phyloP scores from a whole-genome alignment of 2,329 filamentous ascomycete species.

The Fusarium fracticaudum region DNA sequence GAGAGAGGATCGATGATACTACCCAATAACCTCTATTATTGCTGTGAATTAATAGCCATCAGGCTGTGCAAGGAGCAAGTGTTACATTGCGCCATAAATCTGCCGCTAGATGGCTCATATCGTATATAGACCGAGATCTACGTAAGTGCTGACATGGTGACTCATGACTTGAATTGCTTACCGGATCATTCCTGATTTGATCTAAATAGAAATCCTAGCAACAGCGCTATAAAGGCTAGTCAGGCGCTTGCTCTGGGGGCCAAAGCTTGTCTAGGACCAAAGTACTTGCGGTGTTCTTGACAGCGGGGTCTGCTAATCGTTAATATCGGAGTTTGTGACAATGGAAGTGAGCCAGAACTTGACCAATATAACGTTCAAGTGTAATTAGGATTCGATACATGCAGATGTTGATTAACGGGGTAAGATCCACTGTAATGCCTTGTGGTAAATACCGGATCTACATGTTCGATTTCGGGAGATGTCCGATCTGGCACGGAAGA shows the following conservation, averaged over 20 bases:
- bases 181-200: not conserved
- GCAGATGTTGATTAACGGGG: too few species aligned
- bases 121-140: not conserved
- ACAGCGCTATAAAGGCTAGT: too few species aligned
- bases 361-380: too few species aligned
- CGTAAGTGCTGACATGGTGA: not conserved
- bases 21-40: rapidly evolving
- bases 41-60: not conserved
- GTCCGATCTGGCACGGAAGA: not conserved
- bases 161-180: not conserved
- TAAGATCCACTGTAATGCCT: rapidly evolving
- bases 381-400: rapidly evolving
- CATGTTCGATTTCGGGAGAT: not conserved
- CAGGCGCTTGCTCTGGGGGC: not conserved
- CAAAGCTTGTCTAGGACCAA: too few species aligned
- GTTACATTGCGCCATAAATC: rapidly evolving
- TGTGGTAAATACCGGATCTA: not conserved
- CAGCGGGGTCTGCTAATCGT: not conserved
- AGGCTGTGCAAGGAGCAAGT: too few species aligned
- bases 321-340: too few species aligned
- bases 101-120: rapidly evolving
- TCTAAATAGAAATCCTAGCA: not conserved
- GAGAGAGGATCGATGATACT: too few species aligned
- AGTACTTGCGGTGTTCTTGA: not conserved
- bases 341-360: not conserved